phyloP scores from a whole-genome alignment of 2,329 filamentous ascomycete genomes.

The Cordyceps cateniannulata region DNA sequence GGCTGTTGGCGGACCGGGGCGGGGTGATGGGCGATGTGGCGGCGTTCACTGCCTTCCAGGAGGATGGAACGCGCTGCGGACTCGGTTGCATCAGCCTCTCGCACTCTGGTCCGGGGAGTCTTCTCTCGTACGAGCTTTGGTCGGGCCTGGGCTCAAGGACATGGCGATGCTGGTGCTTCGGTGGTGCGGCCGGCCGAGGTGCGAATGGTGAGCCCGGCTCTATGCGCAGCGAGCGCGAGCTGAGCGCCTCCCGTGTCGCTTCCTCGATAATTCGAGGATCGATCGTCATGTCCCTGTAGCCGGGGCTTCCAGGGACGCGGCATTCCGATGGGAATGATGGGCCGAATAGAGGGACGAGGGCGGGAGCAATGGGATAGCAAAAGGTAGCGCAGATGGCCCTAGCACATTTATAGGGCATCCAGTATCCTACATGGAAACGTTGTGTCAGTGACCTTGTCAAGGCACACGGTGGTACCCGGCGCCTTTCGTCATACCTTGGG shows the following conservation, averaged over 20 bases:
- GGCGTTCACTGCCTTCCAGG: constrained; percentile 12
- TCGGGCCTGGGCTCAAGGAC: not conserved
- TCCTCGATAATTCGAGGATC: constrained; percentile 46
- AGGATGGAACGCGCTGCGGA: constrained; percentile 1
- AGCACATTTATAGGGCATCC: constrained; percentile 88
- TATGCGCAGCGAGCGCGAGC: not conserved
- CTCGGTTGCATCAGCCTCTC: constrained; percentile 1
- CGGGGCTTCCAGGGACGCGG: constrained; percentile 53
- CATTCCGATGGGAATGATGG: constrained; percentile 71
- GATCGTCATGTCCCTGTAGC: constrained; percentile 63
- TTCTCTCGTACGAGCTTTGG: constrained; percentile 4
- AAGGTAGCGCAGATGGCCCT: constrained; percentile 84
- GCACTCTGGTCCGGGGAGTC: not conserved
- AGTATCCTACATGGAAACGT: constrained; percentile 61
- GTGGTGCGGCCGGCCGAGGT: constrained; percentile 14
- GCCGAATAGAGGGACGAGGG: constrained; percentile 86
- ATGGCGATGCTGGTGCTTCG: not conserved
- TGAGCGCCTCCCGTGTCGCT: constrained; percentile 31
- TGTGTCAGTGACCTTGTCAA: not conserved
- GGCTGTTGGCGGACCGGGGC: not conserved
- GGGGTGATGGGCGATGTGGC: constrained; percentile 16
- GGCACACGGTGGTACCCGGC: not conserved
- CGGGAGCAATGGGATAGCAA: constrained; percentile 76
- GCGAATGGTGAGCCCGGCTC: not conserved
- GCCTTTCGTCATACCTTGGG: constrained; percentile 61